Base-by-base conservation (phyloP, 768 basidiomycete species). In the Amanita jacksonii region DNA sequence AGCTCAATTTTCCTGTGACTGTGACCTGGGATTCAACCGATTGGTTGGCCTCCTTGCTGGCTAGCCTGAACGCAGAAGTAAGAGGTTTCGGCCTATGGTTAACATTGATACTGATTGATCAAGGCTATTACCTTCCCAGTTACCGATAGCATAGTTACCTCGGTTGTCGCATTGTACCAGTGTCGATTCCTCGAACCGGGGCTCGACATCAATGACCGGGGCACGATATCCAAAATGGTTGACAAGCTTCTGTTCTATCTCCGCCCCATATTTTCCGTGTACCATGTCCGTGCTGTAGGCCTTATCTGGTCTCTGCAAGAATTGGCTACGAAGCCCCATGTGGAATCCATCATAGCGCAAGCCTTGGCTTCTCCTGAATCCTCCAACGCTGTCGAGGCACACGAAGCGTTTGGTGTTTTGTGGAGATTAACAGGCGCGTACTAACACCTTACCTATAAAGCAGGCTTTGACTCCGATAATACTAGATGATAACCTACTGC, bases 381-480 rank as follows among this genome's bases (percentile, higher is more conserved):
- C 5, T 55, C 56, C 2, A 67, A 69, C 32, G 63, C 72, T 2
- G 62, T 73, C 13, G 73, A 76, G 15, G 76, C 79, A 1, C 87
- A 81, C 55, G 86, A 94, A 51, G 86, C 85, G 0, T 97, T 99
- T 58, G 92, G 94, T 2, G 77, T 87, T 3, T 65, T 99, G 5
- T 99, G 94, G 94, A 74, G 91, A 46, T 63, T 92, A 46, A 84
- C 82, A 38, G 90, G 93, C 85, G 38, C 48, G 70, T 54, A 32
- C 41, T 24, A n/a, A 6, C 27, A 28, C 13, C 41, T 33, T 42
- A 4, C 8, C 15, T 3, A 20, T 4, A 2, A 24, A 32, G n/a
- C 5, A 7, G 31, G 22, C 20, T 18, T 20, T 42, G 19, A 42
- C 15, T 1, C 2, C 12, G 7, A 23, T 9, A 12, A 40, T 20